These are phyloP conservation scores for Epichloe aotearoae DNA, from an alignment of 2,329 filamentous ascomycete genomes.

Conservation along the genomic window DNA sequence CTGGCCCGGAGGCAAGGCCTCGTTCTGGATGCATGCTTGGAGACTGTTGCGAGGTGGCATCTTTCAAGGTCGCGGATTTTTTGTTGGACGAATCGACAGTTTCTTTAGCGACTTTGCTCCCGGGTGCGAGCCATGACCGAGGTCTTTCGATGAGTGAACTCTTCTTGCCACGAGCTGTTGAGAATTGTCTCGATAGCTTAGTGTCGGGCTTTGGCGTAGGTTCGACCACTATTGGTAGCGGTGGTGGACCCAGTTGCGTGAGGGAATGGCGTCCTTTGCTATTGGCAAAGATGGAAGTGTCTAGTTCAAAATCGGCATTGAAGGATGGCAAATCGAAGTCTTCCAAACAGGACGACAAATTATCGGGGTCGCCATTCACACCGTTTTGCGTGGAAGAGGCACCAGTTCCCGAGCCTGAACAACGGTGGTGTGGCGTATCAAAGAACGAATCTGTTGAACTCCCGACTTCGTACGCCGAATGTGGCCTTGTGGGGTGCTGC, in stretches of 20 bases:
- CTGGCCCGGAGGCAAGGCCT: constrained; percentile 25
- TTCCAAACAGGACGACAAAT: constrained; percentile 15
- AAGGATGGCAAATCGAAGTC: constrained; percentile 40
- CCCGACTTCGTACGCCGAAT: constrained; percentile 3
- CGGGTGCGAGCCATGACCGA: constrained; percentile 36
- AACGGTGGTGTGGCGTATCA: neutral
- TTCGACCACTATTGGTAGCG: neutral
- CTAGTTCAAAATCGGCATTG: constrained; percentile 35
- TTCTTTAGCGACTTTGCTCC: constrained; percentile 27
- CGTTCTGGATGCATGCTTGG: constrained; percentile 20
- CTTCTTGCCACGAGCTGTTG: constrained; percentile 23
- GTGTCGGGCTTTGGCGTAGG: neutral
- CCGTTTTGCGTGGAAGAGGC: neutral
- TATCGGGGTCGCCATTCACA: neutral
- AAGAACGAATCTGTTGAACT: neutral
- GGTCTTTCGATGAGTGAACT: constrained; percentile 35
- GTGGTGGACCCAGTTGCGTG: constrained; percentile 5
- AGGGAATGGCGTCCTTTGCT: neutral
- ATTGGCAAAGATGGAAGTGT: constrained; percentile 30
- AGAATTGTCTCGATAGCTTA: constrained; percentile 7
- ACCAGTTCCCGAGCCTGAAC: neutral
- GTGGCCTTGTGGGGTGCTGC: constrained; percentile 3
- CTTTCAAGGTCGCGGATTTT: neutral
- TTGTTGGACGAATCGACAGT: constrained; percentile 9
- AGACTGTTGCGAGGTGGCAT: constrained; percentile 1